These are phyloP conservation scores for Trichoderma sp. DNA, from an alignment of 2,329 filamentous ascomycete species.

Conservation along the genomic window DNA sequence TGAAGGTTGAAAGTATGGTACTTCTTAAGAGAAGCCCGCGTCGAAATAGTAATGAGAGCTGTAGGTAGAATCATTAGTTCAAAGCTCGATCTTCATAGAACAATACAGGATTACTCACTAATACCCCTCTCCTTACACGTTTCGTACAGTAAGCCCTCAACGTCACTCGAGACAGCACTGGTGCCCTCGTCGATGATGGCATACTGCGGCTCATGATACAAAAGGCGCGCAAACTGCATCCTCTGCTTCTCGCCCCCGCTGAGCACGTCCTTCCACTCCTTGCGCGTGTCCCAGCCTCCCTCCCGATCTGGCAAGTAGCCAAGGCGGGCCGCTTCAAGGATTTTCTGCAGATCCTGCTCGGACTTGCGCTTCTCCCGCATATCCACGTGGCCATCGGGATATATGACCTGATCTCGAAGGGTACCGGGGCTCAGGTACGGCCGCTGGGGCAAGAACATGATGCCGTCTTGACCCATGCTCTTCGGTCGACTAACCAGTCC, in stretches of 20 bases:
- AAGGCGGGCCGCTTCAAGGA: conserved; percentile 79
- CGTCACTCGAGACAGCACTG: conserved; percentile 88
- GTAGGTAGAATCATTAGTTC: background rate
- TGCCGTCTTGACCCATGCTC: conserved; percentile 76
- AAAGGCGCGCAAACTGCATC: conserved; percentile 82
- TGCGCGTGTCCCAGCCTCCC: conserved; percentile 93
- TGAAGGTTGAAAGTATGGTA: conserved; percentile 92
- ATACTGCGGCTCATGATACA: conserved; percentile 94
- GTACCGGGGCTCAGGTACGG: conserved; percentile 92
- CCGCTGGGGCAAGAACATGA: conserved; percentile 96
- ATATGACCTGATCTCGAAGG: conserved; percentile 94
- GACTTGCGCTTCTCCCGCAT: conserved; percentile 80
- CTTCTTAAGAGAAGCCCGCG: conserved; percentile 88
- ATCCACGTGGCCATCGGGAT: conserved; percentile 90
- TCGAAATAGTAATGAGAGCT: conserved; percentile 94
- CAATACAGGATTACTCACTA: conserved; percentile 56
- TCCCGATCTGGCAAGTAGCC: conserved; percentile 90
- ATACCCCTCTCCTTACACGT: conserved; percentile 90
- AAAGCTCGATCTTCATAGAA: background rate
- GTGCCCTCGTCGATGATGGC: conserved; percentile 96
- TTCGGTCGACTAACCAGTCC: conserved; percentile 88
- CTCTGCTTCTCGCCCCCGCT: conserved; percentile 96
- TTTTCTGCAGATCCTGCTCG: conserved; percentile 73
- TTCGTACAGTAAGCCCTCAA: conserved; percentile 92
- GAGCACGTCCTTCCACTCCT: conserved; percentile 99